Evolutionary conservation across 352 stramenopile genomes (phyloP).

Genomic region (Phytopythium boreale): DNA sequence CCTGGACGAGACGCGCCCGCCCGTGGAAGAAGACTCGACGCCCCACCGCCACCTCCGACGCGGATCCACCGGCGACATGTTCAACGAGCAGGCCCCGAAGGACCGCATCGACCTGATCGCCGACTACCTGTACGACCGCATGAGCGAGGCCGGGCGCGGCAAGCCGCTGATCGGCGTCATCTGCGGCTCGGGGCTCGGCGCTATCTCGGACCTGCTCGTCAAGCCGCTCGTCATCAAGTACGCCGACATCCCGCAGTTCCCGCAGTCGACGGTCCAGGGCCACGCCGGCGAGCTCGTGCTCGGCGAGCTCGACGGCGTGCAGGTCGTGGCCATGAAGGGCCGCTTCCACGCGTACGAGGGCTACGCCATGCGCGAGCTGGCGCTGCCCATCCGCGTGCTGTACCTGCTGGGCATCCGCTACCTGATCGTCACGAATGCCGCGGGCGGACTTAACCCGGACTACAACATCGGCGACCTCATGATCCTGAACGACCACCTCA

Average conservation of each 20-base stretch:
- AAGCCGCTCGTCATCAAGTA: slow-evolving; percentile 92
- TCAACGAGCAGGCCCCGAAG: slow-evolving; percentile 54
- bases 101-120: slow-evolving; percentile 82
- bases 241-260: slow-evolving; percentile 93
- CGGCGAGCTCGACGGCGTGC: slow-evolving; percentile 76
- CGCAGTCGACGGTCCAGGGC: slow-evolving; percentile 90
- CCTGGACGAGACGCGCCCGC: slow-evolving; percentile 30
- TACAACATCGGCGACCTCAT: slow-evolving; percentile 97
- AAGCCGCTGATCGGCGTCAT: slow-evolving; percentile 86
- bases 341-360: slow-evolving; percentile 98
- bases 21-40: slow-evolving; percentile 10
- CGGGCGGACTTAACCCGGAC: slow-evolving; percentile 91
- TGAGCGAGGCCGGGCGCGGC: slow-evolving; percentile 20
- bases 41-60: slow-evolving; percentile 25
- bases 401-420: slow-evolving; percentile 94
- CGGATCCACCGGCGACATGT: slow-evolving; percentile 58
- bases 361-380: slow-evolving; percentile 93
- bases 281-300: slow-evolving; percentile 96
- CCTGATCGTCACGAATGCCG: slow-evolving; percentile 96
- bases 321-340: slow-evolving; percentile 91
- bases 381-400: slow-evolving; percentile 95
- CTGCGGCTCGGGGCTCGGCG: slow-evolving; percentile 93
- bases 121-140: slow-evolving; percentile 58
- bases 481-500: slow-evolving; percentile 96
- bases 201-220: slow-evolving; percentile 87